Percentiles rank a stretch among this genome's conserved stretches.
Conservation (phyloP, 108 stramenopile genomes). For the Cyclotella cryptica region DNA sequence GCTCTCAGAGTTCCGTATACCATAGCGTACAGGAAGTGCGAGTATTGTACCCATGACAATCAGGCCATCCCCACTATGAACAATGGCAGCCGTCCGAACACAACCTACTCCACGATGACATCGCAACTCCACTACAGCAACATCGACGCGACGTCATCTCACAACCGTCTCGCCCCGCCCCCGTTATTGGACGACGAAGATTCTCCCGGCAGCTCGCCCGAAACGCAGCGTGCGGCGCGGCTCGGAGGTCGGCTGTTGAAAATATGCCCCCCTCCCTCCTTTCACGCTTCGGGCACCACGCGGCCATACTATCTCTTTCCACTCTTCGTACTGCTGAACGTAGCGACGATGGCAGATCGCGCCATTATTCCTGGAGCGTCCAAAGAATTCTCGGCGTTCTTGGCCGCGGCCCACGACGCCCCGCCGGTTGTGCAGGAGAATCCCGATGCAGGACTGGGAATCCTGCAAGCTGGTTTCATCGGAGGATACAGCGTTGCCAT, state of each 20-base stretch:
- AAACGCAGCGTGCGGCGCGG: background rate
- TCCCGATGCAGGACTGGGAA: constrained; percentile 49
- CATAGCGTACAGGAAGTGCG: no score
- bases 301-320: constrained; percentile 55
- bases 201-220: background rate
- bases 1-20: no score
- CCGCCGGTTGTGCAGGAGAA: constrained; percentile 40
- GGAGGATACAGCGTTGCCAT: constrained; percentile 45
- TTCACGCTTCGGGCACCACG: constrained; percentile 25
- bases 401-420: constrained; percentile 30
- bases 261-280: constrained; percentile 34
- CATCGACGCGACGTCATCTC: background rate
- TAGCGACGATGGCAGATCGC: constrained; percentile 54
- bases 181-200: background rate
- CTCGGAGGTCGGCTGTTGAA: background rate
- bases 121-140: background rate
- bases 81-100: background rate
- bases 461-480: constrained; percentile 54
- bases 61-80: no score
- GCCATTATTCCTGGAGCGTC: constrained; percentile 56
- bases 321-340: constrained; percentile 44
- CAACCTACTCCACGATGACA: constrained; percentile 13
- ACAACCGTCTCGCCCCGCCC: background rate
- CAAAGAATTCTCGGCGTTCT: constrained; percentile 50
- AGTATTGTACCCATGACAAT: no score